phyloP scores from a whole-genome alignment of 805 yeast species.

The Wickerhamomyces xylosicus region DNA sequence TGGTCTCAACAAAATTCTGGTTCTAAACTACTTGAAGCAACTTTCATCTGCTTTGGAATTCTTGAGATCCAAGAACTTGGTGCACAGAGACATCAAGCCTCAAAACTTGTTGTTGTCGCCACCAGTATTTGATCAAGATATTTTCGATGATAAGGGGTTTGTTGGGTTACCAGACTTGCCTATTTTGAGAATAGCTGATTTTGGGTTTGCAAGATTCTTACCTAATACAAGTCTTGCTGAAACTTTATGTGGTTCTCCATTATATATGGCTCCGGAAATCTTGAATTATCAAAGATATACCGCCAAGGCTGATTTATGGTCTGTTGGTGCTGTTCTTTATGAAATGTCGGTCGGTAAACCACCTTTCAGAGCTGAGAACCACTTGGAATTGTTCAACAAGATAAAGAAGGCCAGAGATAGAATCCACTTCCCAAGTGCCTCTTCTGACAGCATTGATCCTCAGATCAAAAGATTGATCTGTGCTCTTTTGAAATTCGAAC shows the following conservation, averaged over 20 bases:
- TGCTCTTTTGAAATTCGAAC: conserved; percentile 70
- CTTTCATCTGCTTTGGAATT: conserved; percentile 77
- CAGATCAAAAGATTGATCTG: conserved; percentile 63
- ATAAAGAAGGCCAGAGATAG: conserved; percentile 76
- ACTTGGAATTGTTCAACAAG: conserved; percentile 76
- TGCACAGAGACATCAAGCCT: conserved; percentile 93
- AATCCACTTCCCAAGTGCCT: conserved; percentile 67
- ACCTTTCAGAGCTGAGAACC: conserved; percentile 90
- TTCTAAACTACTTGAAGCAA: conserved; percentile 79
- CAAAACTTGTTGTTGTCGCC: conserved; percentile 79
- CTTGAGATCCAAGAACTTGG: conserved; percentile 71
- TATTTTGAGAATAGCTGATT: conserved; percentile 87
- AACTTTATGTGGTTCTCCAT: conserved; percentile 93
- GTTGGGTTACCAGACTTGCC: conserved; percentile 87
- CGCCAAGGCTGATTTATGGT: conserved; percentile 97
- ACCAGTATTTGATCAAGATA: conserved; percentile 57
- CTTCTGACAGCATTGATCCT: conserved; percentile 35
- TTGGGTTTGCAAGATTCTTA: conserved; percentile 92
- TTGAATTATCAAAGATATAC: conserved; percentile 89
- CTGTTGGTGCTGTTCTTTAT: conserved; percentile 91
- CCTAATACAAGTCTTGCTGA: conserved; percentile 94
- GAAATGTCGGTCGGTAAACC: conserved; percentile 97
- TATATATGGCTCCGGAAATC: conserved; percentile 98
- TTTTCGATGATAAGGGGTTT: conserved; percentile 40
- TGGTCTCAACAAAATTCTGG: conserved; percentile 73